Base-by-base conservation (phyloP, 805 yeast species). In the Ogataea paraovalis region DNA sequence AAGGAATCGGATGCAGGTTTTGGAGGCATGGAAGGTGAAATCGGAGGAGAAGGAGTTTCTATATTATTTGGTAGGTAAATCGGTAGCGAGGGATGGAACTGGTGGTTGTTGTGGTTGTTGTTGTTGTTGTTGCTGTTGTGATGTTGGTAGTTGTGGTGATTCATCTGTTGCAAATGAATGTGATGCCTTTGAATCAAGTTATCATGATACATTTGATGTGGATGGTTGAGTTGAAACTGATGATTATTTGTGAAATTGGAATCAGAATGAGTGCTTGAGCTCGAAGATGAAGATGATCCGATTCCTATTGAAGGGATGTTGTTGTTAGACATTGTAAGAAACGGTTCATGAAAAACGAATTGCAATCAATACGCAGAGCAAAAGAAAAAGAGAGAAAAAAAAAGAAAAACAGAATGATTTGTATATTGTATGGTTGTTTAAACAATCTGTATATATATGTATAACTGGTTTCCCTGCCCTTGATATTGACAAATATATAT, bases 1-100 rank as follows among this genome's bases (percentile, higher is more conserved):
- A 53, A 45, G 20, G 47, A 39, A 10, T 49, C 53, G 12, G 23
- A 9, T 12, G 22, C 8, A 6, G 28, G 23, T 21, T 32, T 44
- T 16, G 34, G 34, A 4, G 43, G 13, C 4, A 39, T 13, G 5
- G 34, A 27, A 7, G 47, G 30, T 3, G 47, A 39, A 8, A 30
- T n/a, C 18, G 42, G 23, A n/a, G 42, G 32, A 1, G 43, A 18
- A 14, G 38, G 20, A 19, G 39, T 28, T 27, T 19, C 23, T 5
- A 12, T 27, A 4, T 30, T 30, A 8, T 10, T 30, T 14, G 34
- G 34, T 12, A 30, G 16, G 12, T 30, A 14, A 4, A 30, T 12
- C 6, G 34, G 34, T 30, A 30, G 12, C 5, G 34, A 12, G 5
- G 5, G 6, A 10, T 30, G 34, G 12, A 30, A 30, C 34, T 30